A percentile compares a stretch with the other conserved stretches of the same genome.
Conservation (phyloP, 441 rosid genomes). For the Hura crepitans region DNA sequence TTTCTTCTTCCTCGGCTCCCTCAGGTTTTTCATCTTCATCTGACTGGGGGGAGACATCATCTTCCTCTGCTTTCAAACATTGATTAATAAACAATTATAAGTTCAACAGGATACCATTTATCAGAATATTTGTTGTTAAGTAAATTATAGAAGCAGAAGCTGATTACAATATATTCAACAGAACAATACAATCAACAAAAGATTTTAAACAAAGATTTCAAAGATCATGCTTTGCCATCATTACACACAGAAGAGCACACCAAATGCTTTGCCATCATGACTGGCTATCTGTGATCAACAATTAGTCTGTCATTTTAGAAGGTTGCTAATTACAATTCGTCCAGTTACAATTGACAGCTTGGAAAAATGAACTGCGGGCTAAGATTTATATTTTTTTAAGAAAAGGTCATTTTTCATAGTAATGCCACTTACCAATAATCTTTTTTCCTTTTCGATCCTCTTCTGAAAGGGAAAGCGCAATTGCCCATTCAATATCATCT, state of each 20-base stretch:
- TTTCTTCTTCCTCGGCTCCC: slow-evolving; percentile 31
- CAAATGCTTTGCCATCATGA: neutral
- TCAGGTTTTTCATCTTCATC: slow-evolving; percentile 33
- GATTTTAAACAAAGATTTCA: neutral
- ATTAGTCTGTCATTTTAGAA: neutral
- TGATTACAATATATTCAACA: neutral
- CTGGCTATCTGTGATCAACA: neutral
- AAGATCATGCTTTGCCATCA: too few relatives aligned
- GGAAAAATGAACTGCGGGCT: too few relatives aligned
- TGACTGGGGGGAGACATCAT: slow-evolving; percentile 31
- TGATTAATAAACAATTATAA: neutral
- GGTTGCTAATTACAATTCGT: neutral
- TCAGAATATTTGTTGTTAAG: neutral
- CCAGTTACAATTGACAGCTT: too few relatives aligned
- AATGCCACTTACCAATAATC: slow-evolving; percentile 44
- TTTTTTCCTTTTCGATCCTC: slow-evolving; percentile 52
- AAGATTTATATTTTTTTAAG: too few relatives aligned
- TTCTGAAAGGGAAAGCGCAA: slow-evolving; percentile 55
- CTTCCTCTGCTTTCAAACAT: slow-evolving; percentile 35
- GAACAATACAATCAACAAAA: neutral
- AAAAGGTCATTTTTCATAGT: neutral
- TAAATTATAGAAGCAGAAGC: neutral
- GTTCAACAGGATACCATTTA: neutral
- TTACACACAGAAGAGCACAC: neutral
- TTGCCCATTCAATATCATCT: slow-evolving; percentile 48